These are phyloP conservation scores for Verticillium alfalfae DNA, from an alignment of 2,329 filamentous ascomycete species.

Conservation along the genomic window DNA sequence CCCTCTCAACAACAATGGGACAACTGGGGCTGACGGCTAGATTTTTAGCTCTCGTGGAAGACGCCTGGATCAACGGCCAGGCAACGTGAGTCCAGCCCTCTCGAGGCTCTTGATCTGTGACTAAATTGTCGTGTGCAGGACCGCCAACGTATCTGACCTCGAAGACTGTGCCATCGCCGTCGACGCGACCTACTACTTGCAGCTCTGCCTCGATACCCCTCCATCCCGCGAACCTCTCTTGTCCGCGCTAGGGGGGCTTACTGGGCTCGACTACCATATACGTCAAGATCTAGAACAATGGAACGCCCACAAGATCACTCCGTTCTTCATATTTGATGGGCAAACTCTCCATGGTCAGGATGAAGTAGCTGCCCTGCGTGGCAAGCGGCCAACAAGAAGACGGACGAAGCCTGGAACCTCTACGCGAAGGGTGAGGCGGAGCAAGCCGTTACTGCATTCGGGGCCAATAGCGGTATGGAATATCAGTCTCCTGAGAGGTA, in stretches of 20 bases:
- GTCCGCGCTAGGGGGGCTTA: constrained; percentile 82
- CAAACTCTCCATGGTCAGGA: constrained; percentile 74
- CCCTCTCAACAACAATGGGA: neutral
- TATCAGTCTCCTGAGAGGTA: constrained; percentile 5
- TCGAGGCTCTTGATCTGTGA: neutral
- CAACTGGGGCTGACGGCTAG: neutral
- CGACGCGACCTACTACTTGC: constrained; percentile 85
- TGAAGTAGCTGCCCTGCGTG: constrained; percentile 59
- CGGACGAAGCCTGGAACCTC: constrained; percentile 76
- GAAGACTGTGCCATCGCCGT: constrained; percentile 73
- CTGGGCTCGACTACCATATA: constrained; percentile 71
- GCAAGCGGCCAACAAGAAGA: constrained; percentile 62
- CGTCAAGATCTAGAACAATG: constrained; percentile 71
- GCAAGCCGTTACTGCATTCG: constrained; percentile 81
- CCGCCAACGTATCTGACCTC: constrained; percentile 62
- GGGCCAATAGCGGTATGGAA: constrained; percentile 61
- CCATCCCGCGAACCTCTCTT: constrained; percentile 81
- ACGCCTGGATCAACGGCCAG: constrained; percentile 32
- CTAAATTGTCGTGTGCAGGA: constrained; percentile 27
- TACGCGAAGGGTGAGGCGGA: constrained; percentile 79
- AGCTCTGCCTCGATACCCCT: constrained; percentile 65
- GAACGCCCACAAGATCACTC: constrained; percentile 63
- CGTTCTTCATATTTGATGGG: constrained; percentile 89
- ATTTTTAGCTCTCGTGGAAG: constrained; percentile 26
- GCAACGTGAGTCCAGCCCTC: constrained; percentile 16